Evolutionary conservation across 1,139 yeast genomes (phyloP).

Genomic region (Meyerozyma sp.): DNA sequence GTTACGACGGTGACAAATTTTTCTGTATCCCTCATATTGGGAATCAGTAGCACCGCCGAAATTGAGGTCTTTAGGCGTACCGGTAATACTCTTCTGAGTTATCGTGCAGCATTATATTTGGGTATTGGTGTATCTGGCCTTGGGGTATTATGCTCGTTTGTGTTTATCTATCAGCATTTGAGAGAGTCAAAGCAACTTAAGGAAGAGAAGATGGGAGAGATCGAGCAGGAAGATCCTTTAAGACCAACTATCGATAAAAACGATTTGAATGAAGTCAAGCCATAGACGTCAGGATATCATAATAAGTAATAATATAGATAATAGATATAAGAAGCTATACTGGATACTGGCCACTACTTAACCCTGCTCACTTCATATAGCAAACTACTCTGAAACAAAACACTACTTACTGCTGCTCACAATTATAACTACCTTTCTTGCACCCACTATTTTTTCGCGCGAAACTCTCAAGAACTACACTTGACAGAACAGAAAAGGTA

Average conservation of each 20-base stretch:
- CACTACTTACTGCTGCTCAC: not conserved
- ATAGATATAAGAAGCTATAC: no score
- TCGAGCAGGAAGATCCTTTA: not conserved
- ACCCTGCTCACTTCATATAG: no score
- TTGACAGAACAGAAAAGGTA: not conserved
- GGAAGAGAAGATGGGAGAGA: not conserved
- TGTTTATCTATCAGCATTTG: conserved; percentile 24
- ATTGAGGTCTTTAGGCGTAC: conserved; percentile 22
- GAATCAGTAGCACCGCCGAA: conserved; percentile 48
- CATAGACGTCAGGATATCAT: no score
- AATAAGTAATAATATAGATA: no score
- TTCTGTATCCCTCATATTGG: conserved; percentile 48
- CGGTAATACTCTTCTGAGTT: conserved; percentile 23
- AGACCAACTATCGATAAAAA: no score
- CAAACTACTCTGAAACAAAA: no score
- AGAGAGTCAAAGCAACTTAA: not conserved
- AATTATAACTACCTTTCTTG: not conserved
- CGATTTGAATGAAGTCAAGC: no score
- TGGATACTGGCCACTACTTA: no score
- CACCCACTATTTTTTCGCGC: not conserved
- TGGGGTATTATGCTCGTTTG: conserved; percentile 25
- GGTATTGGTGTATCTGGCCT: conserved; percentile 34
- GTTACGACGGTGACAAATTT: conserved; percentile 52
- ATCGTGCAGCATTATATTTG: conserved; percentile 42
- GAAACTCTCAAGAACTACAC: not conserved